Evolutionary conservation across 23 red algal species (phyloP), one percentile per base, ranked within the genome.

Genomic region (Rhodosorus marinus): DNA sequence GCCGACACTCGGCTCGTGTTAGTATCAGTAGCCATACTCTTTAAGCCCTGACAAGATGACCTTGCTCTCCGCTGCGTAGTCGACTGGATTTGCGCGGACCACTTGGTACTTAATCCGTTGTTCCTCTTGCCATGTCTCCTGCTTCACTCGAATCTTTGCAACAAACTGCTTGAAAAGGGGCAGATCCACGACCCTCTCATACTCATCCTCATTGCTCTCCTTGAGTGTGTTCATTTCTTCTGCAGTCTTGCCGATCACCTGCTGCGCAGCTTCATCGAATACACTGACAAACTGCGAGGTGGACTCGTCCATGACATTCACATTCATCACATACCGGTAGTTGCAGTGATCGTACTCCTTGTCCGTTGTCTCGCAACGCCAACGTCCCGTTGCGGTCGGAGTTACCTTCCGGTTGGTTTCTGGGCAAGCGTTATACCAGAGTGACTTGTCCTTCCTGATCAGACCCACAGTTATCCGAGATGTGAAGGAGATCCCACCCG

Each of bases 401-500:
- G 64, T 69, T 0, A 98, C 64, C 43, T 98, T 98, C 36, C 82
- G 85, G 63, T 85, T 85, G 26, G 73, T 60, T 19, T 85, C 78
- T 4, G 90, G 90, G 28, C 76, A 69, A 2, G 69, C 66, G 23
- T 67, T 60, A 47, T 98, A 98, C 49, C 69, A 98, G 36, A 84
- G 19, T 33, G 67, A 71, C 26, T 57, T 67, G 35, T 90, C 74
- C 5, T 56, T 66, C 1, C 66, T 35, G 36, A 92, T 59, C 59
- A 81, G 68, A 5, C 40, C 47, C 33, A 98, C 54, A 20, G 53
- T 51, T 1, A 52, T 80, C 19, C 77, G 60, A 24, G 72, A 68
- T 21, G 55, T 60, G 33, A 78, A 98, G n/a, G 48, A 69, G 19
- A 66, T 61, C 24, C 54, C 69, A 8, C 43, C 61, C 8, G 61